phyloP scores from a whole-genome alignment of 2,329 filamentous ascomycete genomes.

The Thelonectria olida region DNA sequence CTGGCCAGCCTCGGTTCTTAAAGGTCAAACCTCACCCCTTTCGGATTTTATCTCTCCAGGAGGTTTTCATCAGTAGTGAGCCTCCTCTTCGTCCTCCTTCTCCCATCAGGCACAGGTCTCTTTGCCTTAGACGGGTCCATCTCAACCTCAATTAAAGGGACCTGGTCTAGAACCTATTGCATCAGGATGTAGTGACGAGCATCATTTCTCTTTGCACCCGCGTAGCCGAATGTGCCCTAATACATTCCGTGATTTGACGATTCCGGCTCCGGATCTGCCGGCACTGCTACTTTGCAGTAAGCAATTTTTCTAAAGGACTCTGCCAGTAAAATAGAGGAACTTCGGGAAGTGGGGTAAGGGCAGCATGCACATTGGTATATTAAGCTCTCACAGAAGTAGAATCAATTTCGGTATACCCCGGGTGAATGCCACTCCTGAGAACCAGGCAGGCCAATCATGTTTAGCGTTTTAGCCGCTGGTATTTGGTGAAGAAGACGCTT shows the following conservation, averaged over 20 bases:
- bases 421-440: no score
- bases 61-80: neutral
- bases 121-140: constrained; percentile 2
- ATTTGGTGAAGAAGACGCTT: no score
- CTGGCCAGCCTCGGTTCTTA: neutral
- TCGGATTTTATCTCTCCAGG: neutral
- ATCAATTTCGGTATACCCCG: no score
- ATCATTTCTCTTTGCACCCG: constrained; percentile 24
- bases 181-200: constrained; percentile 31
- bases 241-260: neutral
- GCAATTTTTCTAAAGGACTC: neutral
- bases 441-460: no score
- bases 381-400: no score
- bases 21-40: neutral
- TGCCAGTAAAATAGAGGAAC: no score
- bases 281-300: neutral
- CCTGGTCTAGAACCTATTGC: constrained; percentile 41
- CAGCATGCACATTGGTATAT: no score
- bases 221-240: constrained; percentile 14
- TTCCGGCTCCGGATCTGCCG: neutral
- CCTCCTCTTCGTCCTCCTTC: neutral
- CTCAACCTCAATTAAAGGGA: constrained; percentile 41
- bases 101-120: no score
- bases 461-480: no score
- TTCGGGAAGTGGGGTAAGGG: no score